Percentiles rank a stretch among this genome's conserved stretches.
These are phyloP conservation scores for Pyrenochaeta sp. DNA, from an alignment of 2,329 filamentous ascomycete genomes.

Conservation along the genomic window DNA sequence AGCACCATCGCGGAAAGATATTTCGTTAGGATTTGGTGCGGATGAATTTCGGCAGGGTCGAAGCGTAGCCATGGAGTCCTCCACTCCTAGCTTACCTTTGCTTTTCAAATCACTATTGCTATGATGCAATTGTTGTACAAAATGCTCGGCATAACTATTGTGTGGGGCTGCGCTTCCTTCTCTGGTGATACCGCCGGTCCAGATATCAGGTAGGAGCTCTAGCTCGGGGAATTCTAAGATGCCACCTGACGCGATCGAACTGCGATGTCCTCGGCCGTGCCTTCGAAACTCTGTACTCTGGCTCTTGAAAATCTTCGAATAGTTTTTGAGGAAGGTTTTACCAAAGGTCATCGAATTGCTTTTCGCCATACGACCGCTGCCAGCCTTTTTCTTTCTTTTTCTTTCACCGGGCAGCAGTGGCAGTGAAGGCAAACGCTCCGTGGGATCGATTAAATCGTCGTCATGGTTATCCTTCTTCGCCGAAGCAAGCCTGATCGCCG, in stretches of 20 bases:
- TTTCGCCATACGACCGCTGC: conserved; percentile 73
- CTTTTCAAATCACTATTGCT: conserved; percentile 14
- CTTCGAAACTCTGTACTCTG: conserved; percentile 50
- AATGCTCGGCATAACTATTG: neutral
- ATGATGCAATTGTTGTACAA: neutral
- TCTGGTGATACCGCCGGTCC: conserved; percentile 22
- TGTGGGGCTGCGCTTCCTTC: conserved; percentile 6
- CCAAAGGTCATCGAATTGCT: conserved; percentile 54
- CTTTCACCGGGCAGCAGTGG: conserved; percentile 33
- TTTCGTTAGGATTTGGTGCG: conserved; percentile 26
- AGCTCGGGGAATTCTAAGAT: conserved; percentile 57
- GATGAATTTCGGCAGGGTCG: conserved; percentile 34
- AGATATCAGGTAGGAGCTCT: conserved; percentile 55
- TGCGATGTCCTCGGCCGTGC: conserved; percentile 56
- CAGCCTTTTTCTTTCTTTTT: conserved; percentile 63
- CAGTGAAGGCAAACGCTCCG: conserved; percentile 27
- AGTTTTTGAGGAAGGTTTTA: conserved; percentile 54
- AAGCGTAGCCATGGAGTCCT: conserved; percentile 36
- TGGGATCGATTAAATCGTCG: conserved; percentile 39
- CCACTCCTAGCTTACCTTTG: conserved; percentile 20
- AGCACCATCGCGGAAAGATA: conserved; percentile 19
- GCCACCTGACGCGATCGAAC: conserved; percentile 53
- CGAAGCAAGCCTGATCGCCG: conserved; percentile 36
- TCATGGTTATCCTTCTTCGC: conserved; percentile 18
- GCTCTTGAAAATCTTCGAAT: conserved; percentile 53